These are phyloP conservation scores for Rhynchosporium agropyri DNA, from an alignment of 2,329 filamentous ascomycete species.

Conservation along the genomic window DNA sequence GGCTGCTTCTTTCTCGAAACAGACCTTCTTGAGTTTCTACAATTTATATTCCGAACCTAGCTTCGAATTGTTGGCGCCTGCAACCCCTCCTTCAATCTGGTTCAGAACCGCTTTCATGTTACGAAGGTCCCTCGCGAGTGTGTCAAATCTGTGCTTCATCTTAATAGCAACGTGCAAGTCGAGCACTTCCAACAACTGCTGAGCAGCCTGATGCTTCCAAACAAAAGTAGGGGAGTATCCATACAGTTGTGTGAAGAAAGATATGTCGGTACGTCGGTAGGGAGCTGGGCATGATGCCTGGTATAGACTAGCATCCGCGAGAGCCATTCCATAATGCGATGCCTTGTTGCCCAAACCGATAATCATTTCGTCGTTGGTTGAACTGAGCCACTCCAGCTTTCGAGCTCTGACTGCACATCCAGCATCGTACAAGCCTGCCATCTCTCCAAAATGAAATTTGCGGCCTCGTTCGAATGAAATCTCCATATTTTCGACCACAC, in stretches of 20 bases:
- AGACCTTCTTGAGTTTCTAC: too few relatives aligned
- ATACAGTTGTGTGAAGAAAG: background rate
- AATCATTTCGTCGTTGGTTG: background rate
- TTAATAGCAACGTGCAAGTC: background rate
- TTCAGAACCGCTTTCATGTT: too few relatives aligned
- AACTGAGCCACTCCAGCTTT: background rate
- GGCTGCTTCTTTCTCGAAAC: too few relatives aligned
- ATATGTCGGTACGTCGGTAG: background rate
- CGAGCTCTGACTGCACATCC: background rate
- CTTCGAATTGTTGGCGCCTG: too few relatives aligned
- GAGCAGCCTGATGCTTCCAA: background rate
- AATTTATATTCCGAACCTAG: too few relatives aligned
- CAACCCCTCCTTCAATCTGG: too few relatives aligned
- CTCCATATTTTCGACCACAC: background rate
- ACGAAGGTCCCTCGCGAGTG: too few relatives aligned
- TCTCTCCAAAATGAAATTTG: background rate
- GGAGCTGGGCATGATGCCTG: background rate
- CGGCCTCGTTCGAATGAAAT: background rate
- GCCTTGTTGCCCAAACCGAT: background rate
- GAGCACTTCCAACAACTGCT: background rate
- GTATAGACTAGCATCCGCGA: background rate
- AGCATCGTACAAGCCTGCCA: background rate
- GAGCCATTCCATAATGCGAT: conserved; percentile 3
- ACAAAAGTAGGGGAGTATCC: background rate
- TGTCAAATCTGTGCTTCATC: too few relatives aligned